A percentile compares a stretch with the other conserved stretches of the same genome.
Evolutionary conservation across 2,329 filamentous ascomycete genomes (phyloP).

Genomic region (Scolecobasidium constrictum): DNA sequence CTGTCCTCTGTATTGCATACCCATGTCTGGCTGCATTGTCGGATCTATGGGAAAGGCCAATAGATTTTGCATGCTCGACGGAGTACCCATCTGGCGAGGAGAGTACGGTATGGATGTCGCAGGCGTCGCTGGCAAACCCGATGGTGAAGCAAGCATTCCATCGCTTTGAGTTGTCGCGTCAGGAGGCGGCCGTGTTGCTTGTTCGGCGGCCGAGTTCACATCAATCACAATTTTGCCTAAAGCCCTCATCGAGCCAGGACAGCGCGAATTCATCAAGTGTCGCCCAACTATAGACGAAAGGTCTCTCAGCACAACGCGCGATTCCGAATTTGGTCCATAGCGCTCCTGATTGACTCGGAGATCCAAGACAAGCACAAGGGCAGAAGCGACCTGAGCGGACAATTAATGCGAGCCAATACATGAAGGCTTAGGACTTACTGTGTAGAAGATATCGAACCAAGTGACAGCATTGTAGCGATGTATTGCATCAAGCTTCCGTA

Average conservation of each 20-base stretch:
- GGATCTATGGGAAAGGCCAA: background rate
- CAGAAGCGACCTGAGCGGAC: constrained; percentile 25
- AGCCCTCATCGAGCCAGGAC: constrained; percentile 1
- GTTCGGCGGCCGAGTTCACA: constrained; percentile 2
- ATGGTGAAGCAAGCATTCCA: background rate
- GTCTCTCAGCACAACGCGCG: background rate
- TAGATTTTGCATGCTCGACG: background rate
- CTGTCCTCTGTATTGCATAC: background rate
- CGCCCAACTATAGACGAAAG: background rate
- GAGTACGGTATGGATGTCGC: background rate
- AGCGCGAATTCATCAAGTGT: constrained; percentile 1
- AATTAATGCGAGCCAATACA: background rate
- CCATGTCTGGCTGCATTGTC: background rate
- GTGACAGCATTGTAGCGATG: constrained; percentile 28
- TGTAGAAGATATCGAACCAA: constrained; percentile 27
- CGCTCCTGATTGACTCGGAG: constrained; percentile 13
- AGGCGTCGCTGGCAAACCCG: background rate
- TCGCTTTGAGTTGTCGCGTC: background rate
- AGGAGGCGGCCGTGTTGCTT: background rate
- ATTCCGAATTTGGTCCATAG: constrained; percentile 1
- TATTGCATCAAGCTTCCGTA: constrained; percentile 26
- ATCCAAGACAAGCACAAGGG: constrained; percentile 27
- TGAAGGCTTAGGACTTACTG: background rate
- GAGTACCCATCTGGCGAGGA: background rate
- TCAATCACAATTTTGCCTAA: constrained; percentile 6